Evolutionary conservation across 768 basidiomycete species (phyloP), one percentile per base, ranked within the genome.

Genomic region (Trametes punicea): DNA sequence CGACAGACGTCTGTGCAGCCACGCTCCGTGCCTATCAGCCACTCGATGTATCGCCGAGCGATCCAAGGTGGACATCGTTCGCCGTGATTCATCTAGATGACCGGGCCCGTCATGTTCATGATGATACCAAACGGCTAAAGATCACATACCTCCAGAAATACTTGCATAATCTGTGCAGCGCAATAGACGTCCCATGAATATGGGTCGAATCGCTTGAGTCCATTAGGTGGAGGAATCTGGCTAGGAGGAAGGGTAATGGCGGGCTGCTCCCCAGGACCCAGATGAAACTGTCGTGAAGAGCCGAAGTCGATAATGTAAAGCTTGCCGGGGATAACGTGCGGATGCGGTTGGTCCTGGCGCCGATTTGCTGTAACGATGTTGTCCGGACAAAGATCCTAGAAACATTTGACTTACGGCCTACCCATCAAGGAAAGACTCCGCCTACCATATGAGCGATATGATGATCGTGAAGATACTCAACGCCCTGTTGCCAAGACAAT

Each of bases 131-230:
- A n/a, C n/a, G 31, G 31, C 31, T 13, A 1, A 13, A 11, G 20
- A 13, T 15, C 0, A 30, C 47, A 2, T 31, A 48, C 47, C 47
- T 36, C 7, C 3, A 27, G 9, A 9, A 48, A 36, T 3, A 13
- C 21, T 13, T 42, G 16, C 9, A 51, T 30, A 1, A 42, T 4
- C 4, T 30, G 16, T 9, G 38, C 50, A 4, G 40, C 15, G 30
- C 50, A 51, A 40, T 42, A 51, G 3, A 51, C 23, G 29, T 51
- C 50, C 50, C 50, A 51, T 4, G 50, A 51, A 16, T 41, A 51
- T 1, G 50, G 50, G 20, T 51, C 50, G 9, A 51, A 16, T 18
- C 13, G 40, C 10, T 29, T 20, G 2, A 33, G 26, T 3, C 11
- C 40, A 4, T 21, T 11, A 1, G 50, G 50, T 27, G 26, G 26